Evolutionary conservation across 768 basidiomycete species (phyloP), one percentile per base, ranked within the genome.

Genomic region (Neoboletus magnificus): DNA sequence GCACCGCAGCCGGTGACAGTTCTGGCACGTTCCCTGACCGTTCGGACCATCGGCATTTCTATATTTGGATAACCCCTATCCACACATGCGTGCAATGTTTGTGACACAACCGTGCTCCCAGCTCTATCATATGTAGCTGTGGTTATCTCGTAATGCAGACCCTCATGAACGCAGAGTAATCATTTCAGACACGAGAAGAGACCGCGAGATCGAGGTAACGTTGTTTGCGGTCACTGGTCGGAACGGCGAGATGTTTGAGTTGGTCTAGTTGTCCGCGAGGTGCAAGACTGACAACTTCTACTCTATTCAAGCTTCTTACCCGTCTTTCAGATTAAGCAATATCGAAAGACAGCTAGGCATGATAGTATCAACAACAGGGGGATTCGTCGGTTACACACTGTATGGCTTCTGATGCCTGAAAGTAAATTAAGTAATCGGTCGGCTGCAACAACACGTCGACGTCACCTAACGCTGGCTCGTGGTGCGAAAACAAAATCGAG

Each of bases 381-480:
- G 11, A 5, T 13, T 18, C 12, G 18, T 16, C n/a, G 20, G 29
- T 9, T 27, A 20, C 4, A 23, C 35, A 20, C 20, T 22, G 35
- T 27, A 6, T 18, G 10, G 25, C 16, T 8, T 43, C 29, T 12
- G 11, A 32, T 32, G 30, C 30, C 12, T 2, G 30, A 8, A n/a
- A n/a, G n/a, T n/a, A n/a, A n/a, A n/a, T n/a, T n/a, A n/a, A n/a
- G n/a, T n/a, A n/a, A n/a, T 90, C 89, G 2, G 82, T 80, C 1
- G 93, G 93, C 51, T 92, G 91, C 33, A 98, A 71, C 54, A 96
- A 75, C 5, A 90, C 79, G 52, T 93, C 89, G 11, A 93, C 74
- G 5, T n/a, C n/a, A 78, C 73, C 13, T 67, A 87, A 90, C 1
- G 91, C 92, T 0, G 89, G 88, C 2, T 79, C 69, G 0, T 79